Base-by-base conservation (phyloP, 2,329 filamentous ascomycete species). In the Dryadomyces quercus-mongolicae region DNA sequence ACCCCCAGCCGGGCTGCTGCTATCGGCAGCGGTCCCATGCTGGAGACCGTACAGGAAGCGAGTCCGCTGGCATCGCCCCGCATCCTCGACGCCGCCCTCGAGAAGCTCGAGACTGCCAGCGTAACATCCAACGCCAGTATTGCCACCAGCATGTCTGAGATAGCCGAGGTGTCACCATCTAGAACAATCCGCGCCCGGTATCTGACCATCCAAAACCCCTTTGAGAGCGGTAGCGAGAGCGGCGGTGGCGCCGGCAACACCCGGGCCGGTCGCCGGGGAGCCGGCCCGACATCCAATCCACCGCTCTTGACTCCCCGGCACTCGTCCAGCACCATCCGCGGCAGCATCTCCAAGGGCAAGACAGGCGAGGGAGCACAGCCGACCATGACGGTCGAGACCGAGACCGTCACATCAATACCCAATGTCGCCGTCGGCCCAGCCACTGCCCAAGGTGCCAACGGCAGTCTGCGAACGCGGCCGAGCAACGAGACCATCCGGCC, bases 321-420 rank as follows among this genome's bases (percentile, higher is more conserved):
- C 57, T 88, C 88, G 9, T 82, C 40, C 22, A 55, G 50, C 25
- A n/a, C 44, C 3, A 43, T 34, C 3, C 16, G 20, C 16, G 77
- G 87, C 44, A 73, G 73, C 52, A 70, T 71, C 54, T 71, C 75
- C 54, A 88, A 90, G 64, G 75, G 80, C 38, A 88, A 91, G 65
- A 73, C 80, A 31, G 72, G 76, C 52, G 88, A 95, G 65, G 84
- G 82, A n/a, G 85, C 87, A 40, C 78, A 84, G 55, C 83, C 86
- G 64, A 93, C 88, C 62, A 96, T 98, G 90, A 97, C 89, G 10
- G 92, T 97, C 15, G 93, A 98, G 71, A 96, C 93, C 0, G 93
- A 98, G 69, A 95, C 91, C 0, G 93, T 98, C 42, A 86, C 82
- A 46, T 95, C 91, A 3, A 86, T 96, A 54, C 89, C 91, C 12